Evolutionary conservation across 83 land plant genomes (phyloP), one percentile per base, ranked within the genome.

Genomic region (Diphasiastrum complanatum): DNA sequence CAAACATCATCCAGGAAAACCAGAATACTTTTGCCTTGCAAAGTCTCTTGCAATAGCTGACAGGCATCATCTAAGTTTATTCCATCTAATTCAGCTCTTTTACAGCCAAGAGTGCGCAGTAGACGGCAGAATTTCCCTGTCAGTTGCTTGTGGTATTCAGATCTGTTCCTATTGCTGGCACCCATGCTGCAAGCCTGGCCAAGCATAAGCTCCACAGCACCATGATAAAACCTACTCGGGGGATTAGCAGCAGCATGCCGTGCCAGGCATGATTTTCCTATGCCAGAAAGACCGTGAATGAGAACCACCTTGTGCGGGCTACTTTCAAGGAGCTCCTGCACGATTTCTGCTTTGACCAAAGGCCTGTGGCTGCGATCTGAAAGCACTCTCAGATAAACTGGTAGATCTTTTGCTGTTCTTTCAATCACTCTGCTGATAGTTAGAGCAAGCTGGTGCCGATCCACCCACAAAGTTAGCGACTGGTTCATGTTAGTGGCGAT

Each of bases 231-330:
- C 33, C 38, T 63, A 19, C 18, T 45, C 0, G 83, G 83, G 23
- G 79, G 75, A 45, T 79, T 34, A 8, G 83, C 62, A 30, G 83
- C 83, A 5, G 75, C 79, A 49, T 71, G 71, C 52, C 79, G 71
- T 25, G 79, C 79, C 47, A 79, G 74, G 45, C 83, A 70, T 26
- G 79, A 75, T 59, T 79, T 79, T 33, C 83, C 83, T 46, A 79
- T 79, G 20, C 83, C 83, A 35, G 83, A 75, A 43, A 79, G 40
- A n/a, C 79, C 83, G 34, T 76, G 76, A 51, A 79, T 64, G n/a
- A 79, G 68, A 51, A 79, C 46, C 18, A 79, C 83, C 11, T 47
- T 60, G 12, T 63, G 66, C 24, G 64, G 51, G n/a, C 63, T 69
- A 37, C 49, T 47, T 11, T 79, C 72, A 27, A 79, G 48, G 22